Base-by-base conservation (phyloP, 2,329 filamentous ascomycete species). In the Talaromyces sp. region DNA sequence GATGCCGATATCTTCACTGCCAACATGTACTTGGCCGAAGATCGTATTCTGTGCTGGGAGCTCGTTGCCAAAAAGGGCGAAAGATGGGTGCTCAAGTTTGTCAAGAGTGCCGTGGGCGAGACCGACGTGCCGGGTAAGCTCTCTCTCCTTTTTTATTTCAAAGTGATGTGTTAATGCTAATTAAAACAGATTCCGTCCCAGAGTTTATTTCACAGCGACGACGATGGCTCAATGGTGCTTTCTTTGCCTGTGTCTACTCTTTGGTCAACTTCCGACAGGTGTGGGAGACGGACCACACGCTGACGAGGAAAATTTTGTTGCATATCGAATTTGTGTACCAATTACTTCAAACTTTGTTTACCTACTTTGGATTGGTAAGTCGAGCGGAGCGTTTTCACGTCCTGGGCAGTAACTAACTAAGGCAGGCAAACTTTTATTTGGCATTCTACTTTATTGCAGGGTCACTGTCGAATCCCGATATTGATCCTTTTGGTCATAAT, bases 21-120 rank as follows among this genome's bases (percentile, higher is more conserved):
- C 39, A 99, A 99, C 77, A 99, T 99, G 95, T 99, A 98, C 73
- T 85, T 99, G 62, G 95, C 95, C 60, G 95, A 99, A 74, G 95
- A 99, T 84, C 91, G 95, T 82, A 99, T 99, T 73, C 87, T 99
- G 39, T 99, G 95, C 77, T 99, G 96, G 82, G 95, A 99, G 81
- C 78, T 99, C 66, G 95, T 99, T 0, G 95, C 95, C 0, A 99
- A 99, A 79, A 85, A 92, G 62, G 91, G 88, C 66, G 95, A 98
- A 75, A 86, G 91, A 80, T 99, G 95, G 95, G 92, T 99, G 65
- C 79, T 99, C 77, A 97, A 97, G 77, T 99, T 98, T 70, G 96
- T 99, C 66, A 96, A 96, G 81, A 89, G 88, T 67, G 96, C 95
- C 65, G 96, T 91, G 54, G 95, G 96, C 72, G 96, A 99, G 79